These are phyloP conservation scores for Pseudogymnoascus sp. DNA, from an alignment of 2,329 filamentous ascomycete species.

Conservation along the genomic window DNA sequence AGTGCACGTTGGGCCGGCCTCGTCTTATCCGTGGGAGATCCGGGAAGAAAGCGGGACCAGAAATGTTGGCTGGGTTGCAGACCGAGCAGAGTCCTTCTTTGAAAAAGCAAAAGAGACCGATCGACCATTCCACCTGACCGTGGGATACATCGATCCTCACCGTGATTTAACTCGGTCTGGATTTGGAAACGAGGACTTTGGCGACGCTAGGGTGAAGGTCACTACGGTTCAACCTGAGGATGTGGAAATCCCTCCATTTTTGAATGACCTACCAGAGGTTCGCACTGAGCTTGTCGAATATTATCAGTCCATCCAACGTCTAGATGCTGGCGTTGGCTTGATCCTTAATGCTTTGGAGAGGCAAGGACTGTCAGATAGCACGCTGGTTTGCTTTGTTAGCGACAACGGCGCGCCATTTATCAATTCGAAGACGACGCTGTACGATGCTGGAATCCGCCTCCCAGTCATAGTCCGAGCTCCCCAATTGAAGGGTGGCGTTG, in stretches of 20 bases:
- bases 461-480: constrained; percentile 31
- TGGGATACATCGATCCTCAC: constrained; percentile 40
- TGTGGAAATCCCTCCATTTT: constrained; percentile 19
- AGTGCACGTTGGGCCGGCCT: constrained; percentile 36
- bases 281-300: constrained; percentile 25
- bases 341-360: constrained; percentile 26
- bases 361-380: constrained; percentile 24
- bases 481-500: constrained; percentile 16
- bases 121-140: constrained; percentile 36
- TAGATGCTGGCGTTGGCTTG: constrained; percentile 31
- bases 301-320: constrained; percentile 20
- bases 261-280: constrained; percentile 21
- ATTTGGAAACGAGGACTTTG: constrained; percentile 27
- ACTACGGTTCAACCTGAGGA: constrained; percentile 9
- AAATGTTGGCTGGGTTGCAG: constrained; percentile 35
- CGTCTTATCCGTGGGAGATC: constrained; percentile 35
- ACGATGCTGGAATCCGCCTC: constrained; percentile 32
- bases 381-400: constrained; percentile 32
- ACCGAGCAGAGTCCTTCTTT: constrained; percentile 32
- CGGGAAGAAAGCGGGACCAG: constrained; percentile 34
- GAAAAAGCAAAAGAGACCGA: constrained; percentile 24
- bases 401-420: constrained; percentile 36
- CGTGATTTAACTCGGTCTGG: constrained; percentile 31
- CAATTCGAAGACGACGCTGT: constrained; percentile 36
- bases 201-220: constrained; percentile 13